Evolutionary conservation across 179 eudicot genomes (phyloP).

Genomic region (Silene vulgaris): DNA sequence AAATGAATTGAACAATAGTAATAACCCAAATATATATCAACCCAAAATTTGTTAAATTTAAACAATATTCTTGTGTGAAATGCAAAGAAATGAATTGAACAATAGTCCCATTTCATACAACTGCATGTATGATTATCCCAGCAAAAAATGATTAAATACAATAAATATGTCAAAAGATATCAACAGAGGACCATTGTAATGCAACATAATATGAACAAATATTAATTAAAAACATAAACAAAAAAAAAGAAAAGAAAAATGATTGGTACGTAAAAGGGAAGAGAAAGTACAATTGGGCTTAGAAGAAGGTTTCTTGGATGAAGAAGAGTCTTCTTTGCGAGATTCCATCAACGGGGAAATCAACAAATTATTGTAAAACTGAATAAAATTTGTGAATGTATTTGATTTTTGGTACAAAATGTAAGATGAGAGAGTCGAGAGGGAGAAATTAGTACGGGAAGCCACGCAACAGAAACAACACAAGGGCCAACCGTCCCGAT

Average conservation of each 20-base stretch:
- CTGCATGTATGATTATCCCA: neutral
- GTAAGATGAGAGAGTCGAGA: no score
- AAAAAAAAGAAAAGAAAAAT: neutral
- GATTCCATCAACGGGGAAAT: conserved; percentile 20
- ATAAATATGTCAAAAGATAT: neutral
- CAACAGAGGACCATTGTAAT: neutral
- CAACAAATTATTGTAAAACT: neutral
- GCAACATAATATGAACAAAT: neutral
- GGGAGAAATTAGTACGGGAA: no score
- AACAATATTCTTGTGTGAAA: no score
- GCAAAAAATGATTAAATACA: neutral
- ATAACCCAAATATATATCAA: no score
- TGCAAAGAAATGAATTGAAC: no score
- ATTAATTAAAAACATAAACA: neutral
- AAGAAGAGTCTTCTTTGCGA: conserved; percentile 29
- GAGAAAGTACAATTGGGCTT: conserved; percentile 37
- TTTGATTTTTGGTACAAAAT: no score
- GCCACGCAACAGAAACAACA: no score
- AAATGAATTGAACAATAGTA: no score
- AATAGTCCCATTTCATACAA: no score
- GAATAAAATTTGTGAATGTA: no score
- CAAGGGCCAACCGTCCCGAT: no score
- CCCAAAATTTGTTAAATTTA: no score
- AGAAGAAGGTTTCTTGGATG: conserved; percentile 30
- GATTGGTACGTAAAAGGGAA: neutral